Base-by-base conservation (phyloP, 345 rosid genomes). In the Arabis alpina region DNA sequence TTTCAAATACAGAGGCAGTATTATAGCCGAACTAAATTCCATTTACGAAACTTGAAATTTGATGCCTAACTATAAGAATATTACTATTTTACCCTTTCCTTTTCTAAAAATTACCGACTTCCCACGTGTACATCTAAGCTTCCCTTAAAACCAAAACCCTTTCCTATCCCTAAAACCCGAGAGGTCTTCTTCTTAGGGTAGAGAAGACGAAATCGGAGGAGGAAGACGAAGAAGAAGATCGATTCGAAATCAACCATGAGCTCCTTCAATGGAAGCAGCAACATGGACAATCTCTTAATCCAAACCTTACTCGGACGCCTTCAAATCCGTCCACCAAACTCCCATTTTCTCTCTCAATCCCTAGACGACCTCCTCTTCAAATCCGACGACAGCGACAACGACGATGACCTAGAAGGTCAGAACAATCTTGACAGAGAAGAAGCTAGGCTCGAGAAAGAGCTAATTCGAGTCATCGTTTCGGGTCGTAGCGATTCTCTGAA, bases 221-320 rank as follows among this genome's bases (percentile, higher is more conserved):
- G 10, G 61, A 57, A 6, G 65, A 48, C 0, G 50, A 59, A 13
- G 30, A 49, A 24, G 39, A 53, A 32, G 69, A 68, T 40, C 60
- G 50, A 44, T 32, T 41, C 61, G 30, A 9, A 12, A 57, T 12
- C 56, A 55, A 69, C 44, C 58, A 90, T 90, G 94, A 81, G 82
- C 68, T 88, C 90, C 63, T 82, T 86, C 77, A 76, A 78, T 65
- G 77, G 76, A 77, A 76, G 80, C 71, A 34, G 82, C 76, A 81
- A 79, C 59, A 82, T 91, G 71, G 96, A 94, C 79, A 87, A 80
- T 54, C 91, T 87, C 55, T 65, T 91, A 4, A 84, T 91, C 77
- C 95, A 84, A 77, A 80, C 90, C 80, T 80, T 94, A 25, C 84
- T 94, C 76, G 90, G 89, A 43, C 90, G 96, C 34, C 98, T 94